Percentiles rank a stretch among this genome's conserved stretches.
Evolutionary conservation across 768 basidiomycete genomes (phyloP).

Genomic region (Trametes maxima): DNA sequence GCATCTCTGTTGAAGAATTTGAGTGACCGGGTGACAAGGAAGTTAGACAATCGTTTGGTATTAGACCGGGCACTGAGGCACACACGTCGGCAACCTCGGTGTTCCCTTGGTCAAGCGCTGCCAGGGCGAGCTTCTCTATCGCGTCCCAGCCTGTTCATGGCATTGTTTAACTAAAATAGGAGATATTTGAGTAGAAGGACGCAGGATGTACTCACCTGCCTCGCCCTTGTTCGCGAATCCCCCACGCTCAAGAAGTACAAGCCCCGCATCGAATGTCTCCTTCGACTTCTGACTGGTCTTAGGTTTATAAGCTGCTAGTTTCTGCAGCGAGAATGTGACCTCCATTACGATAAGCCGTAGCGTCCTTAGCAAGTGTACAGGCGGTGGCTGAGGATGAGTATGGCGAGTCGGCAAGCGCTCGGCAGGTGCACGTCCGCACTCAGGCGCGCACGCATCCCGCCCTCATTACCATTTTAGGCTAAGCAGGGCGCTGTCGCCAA

Average conservation of each 20-base stretch:
- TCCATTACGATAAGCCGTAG: slow-evolving; percentile 28
- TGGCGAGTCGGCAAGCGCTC: not conserved
- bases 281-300: slow-evolving; percentile 35
- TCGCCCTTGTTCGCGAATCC: slow-evolving; percentile 35
- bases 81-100: slow-evolving; percentile 75
- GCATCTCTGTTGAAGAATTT: slow-evolving; percentile 53
- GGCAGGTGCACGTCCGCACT: too few species aligned
- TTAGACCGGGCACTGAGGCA: slow-evolving; percentile 4
- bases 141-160: slow-evolving; percentile 67
- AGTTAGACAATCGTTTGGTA: not conserved
- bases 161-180: too few species aligned
- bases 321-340: slow-evolving; percentile 36
- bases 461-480: too few species aligned
- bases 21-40: not conserved
- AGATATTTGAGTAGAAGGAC: not conserved
- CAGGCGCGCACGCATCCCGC: too few species aligned
- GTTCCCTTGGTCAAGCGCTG: slow-evolving; percentile 75
- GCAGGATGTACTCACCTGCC: slow-evolving; percentile 28
- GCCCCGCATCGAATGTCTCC: slow-evolving; percentile 38
- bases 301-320: slow-evolving; percentile 38
- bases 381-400: not conserved
- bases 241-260: slow-evolving; percentile 34
- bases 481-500: too few species aligned
- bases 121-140: slow-evolving; percentile 77
- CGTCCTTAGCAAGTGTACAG: not conserved